phyloP scores from a whole-genome alignment of 257 asterid species.

The Jasminum sambac region DNA sequence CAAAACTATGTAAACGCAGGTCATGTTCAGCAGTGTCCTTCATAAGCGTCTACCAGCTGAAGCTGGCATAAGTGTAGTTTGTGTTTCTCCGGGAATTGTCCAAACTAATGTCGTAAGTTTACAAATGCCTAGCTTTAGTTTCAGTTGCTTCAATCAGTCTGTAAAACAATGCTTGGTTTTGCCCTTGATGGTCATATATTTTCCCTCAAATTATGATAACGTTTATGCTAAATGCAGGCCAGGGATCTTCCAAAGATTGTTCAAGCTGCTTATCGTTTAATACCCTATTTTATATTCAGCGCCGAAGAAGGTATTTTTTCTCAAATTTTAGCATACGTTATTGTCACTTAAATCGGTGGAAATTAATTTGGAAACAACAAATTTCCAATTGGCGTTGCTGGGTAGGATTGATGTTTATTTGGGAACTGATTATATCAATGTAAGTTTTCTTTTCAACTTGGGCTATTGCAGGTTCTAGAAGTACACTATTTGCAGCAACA shows the following conservation, averaged over 20 bases:
- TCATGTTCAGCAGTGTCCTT: slow-evolving; percentile 91
- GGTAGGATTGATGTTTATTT: too few species aligned
- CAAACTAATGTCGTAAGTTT: slow-evolving; percentile 93
- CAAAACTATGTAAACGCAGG: slow-evolving; percentile 46
- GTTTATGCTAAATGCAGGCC: slow-evolving; percentile 56
- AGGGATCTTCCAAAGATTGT: slow-evolving; percentile 88
- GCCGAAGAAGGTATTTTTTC: slow-evolving; percentile 77
- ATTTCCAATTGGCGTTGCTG: too few species aligned
- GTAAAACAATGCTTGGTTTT: not conserved
- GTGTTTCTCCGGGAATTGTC: slow-evolving; percentile 95
- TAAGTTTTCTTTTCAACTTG: not conserved
- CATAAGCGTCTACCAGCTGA: slow-evolving; percentile 87
- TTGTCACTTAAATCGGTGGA: not conserved
- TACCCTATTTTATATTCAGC: slow-evolving; percentile 85
- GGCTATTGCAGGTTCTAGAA: slow-evolving; percentile 77
- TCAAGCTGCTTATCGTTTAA: slow-evolving; percentile 78
- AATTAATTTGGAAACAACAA: too few species aligned
- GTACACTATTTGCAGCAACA: slow-evolving; percentile 91
- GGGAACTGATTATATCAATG: too few species aligned
- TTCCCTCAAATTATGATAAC: slow-evolving; percentile 11
- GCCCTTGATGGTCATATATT: not conserved
- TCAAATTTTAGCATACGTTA: not conserved
- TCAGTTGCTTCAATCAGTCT: not conserved
- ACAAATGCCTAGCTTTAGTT: slow-evolving; percentile 9
- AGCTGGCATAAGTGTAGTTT: slow-evolving; percentile 76